phyloP scores from a whole-genome alignment of 306 rosid species.

The Acacia crassicarpa region DNA sequence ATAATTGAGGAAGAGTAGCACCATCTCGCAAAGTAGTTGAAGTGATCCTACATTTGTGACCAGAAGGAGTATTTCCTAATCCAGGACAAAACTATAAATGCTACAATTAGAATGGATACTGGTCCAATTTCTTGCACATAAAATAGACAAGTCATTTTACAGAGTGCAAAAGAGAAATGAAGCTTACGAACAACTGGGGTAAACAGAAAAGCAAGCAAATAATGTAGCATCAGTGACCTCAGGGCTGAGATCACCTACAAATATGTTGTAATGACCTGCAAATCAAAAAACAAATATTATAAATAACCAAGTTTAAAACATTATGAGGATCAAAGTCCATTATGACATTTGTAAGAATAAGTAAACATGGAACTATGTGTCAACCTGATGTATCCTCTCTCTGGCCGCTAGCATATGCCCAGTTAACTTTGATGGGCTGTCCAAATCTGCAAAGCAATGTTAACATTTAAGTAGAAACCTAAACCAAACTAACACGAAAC shows the following conservation, averaged over 20 bases:
- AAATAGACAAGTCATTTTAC: background rate
- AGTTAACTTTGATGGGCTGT: slow-evolving; percentile 97
- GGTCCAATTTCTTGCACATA: slow-evolving; percentile 14
- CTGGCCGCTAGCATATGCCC: slow-evolving; percentile 99
- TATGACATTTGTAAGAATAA: slow-evolving; percentile 6
- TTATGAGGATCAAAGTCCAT: background rate
- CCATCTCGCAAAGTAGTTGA: background rate
- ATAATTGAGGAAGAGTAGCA: background rate
- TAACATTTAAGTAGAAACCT: slow-evolving; percentile 26
- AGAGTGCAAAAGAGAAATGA: slow-evolving; percentile 35
- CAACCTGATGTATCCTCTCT: slow-evolving; percentile 98
- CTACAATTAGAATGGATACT: background rate
- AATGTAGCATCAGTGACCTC: slow-evolving; percentile 98
- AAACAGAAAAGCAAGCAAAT: slow-evolving; percentile 95
- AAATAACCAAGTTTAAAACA: slow-evolving; percentile 22
- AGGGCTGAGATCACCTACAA: slow-evolving; percentile 98
- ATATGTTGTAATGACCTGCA: slow-evolving; percentile 95
- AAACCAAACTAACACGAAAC: slow-evolving; percentile 9
- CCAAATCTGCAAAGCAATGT: slow-evolving; percentile 71
- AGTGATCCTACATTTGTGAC: background rate
- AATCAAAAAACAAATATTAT: slow-evolving; percentile 20
- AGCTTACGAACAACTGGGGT: slow-evolving; percentile 95
- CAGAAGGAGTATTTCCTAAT: background rate
- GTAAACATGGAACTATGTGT: slow-evolving; percentile 6
- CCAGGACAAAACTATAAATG: background rate